Evolutionary conservation across 2,329 filamentous ascomycete genomes (phyloP).

Genomic region (Colletotrichum chlorophyti): DNA sequence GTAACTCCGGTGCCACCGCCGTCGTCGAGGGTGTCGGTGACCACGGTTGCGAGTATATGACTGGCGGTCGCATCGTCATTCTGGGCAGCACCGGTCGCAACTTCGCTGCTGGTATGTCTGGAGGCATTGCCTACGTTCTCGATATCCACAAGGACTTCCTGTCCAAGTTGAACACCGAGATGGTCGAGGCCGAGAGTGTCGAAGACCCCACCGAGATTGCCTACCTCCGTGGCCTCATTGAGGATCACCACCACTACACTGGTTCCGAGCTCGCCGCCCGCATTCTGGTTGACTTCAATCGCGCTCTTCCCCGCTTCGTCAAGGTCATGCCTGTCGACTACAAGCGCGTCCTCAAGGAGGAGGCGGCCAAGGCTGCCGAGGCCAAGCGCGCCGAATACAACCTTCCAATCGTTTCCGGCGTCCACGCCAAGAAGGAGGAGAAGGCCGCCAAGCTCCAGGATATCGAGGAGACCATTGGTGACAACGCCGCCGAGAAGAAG

Average conservation of each 20-base stretch:
- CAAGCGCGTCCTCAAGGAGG: constrained; percentile 88
- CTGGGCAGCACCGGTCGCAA: constrained; percentile 92
- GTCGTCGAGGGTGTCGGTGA: constrained; percentile 96
- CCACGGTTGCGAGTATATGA: constrained; percentile 99
- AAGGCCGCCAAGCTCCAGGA: constrained; percentile 76
- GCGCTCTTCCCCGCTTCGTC: constrained; percentile 87
- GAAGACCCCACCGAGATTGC: constrained; percentile 90
- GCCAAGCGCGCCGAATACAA: constrained; percentile 86
- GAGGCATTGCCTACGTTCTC: constrained; percentile 93
- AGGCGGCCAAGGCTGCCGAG: constrained; percentile 83
- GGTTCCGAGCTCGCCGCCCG: constrained; percentile 93
- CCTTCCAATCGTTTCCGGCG: constrained; percentile 77
- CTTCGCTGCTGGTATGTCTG: constrained; percentile 98
- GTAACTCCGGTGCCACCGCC: constrained; percentile 95
- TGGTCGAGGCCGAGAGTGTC: constrained; percentile 88
- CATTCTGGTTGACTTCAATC: constrained; percentile 93
- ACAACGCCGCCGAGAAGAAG: constrained; percentile 87
- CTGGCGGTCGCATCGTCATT: constrained; percentile 87
- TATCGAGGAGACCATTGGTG: constrained; percentile 89
- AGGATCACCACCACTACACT: constrained; percentile 98
- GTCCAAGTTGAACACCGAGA: constrained; percentile 94
- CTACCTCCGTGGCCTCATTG: constrained; percentile 87
- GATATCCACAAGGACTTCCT: constrained; percentile 90
- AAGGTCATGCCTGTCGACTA: constrained; percentile 96
- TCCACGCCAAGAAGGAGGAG: constrained; percentile 68